These are phyloP conservation scores for Suhomyces emberorum DNA, from an alignment of 805 yeast genomes.

Conservation along the genomic window DNA sequence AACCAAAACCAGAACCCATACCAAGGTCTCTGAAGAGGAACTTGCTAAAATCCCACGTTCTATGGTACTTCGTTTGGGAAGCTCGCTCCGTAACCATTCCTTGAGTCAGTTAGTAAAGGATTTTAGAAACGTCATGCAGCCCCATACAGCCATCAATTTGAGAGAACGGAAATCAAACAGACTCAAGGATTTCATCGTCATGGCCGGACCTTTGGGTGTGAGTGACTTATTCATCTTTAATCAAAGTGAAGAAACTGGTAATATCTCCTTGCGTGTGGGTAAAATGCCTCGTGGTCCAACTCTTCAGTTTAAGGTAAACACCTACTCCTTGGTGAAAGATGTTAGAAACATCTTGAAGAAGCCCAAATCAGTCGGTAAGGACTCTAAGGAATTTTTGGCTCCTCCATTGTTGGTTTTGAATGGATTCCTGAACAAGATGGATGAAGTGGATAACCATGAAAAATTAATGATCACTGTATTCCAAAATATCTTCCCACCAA, in stretches of 20 bases:
- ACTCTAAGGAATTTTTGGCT: constrained; percentile 56
- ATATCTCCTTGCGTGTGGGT: constrained; percentile 77
- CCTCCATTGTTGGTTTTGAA: constrained; percentile 94
- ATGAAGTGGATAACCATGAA: constrained; percentile 65
- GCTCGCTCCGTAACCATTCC: constrained; percentile 72
- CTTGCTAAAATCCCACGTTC: constrained; percentile 78
- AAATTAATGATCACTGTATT: constrained; percentile 83
- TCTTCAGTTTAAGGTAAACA: constrained; percentile 70
- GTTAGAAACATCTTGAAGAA: constrained; percentile 62
- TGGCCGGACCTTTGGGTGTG: constrained; percentile 96
- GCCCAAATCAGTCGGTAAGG: constrained; percentile 75
- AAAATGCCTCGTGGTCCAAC: constrained; percentile 95
- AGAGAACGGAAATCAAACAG: constrained; percentile 84
- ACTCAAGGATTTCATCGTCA: constrained; percentile 90
- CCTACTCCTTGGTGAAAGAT: constrained; percentile 81
- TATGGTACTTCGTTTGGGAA: constrained; percentile 89
- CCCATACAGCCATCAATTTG: constrained; percentile 89
- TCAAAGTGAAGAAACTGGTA: constrained; percentile 74
- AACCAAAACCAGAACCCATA: constrained; percentile 86
- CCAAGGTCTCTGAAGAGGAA: constrained; percentile 59
- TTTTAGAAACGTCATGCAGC: constrained; percentile 88
- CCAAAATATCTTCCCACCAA: constrained; percentile 94
- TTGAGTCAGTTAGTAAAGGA: constrained; percentile 82
- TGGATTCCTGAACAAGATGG: constrained; percentile 70
- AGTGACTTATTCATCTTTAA: constrained; percentile 84